Evolutionary conservation across 1,139 yeast genomes (phyloP), one percentile per base, ranked within the genome.

Genomic region (Saccharomyces hybrid): DNA sequence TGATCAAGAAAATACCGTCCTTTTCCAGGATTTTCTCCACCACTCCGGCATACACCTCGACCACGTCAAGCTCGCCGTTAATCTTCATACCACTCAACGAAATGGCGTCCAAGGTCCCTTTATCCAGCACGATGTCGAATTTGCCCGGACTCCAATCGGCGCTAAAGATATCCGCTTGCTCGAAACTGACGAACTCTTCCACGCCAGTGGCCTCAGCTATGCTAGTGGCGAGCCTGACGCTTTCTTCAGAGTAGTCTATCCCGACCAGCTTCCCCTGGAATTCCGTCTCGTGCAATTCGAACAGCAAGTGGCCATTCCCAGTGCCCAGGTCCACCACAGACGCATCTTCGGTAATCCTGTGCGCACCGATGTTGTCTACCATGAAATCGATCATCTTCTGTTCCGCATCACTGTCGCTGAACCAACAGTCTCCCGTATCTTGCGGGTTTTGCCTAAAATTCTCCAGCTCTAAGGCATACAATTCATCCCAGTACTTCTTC

Each of bases 361-460:
- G 50, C 31, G 70, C 62, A 4, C 72, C 78, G 2, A 73, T 57
- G 52, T 76, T 72, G 1, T 76, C 77, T 16, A 73, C 69, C 20
- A 89, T 67, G 64, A 84, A 91, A 53, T 82, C 81, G 25, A 87
- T 78, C 83, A 93, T 86, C 66, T 82, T 84, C 56, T 77, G 77
- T 66, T 91, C 98, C 0, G 99, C 98, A 64, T 86, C 90, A 11
- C 89, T 85, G 64, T 95, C 98, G 60, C 86, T 84, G 69, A 93
- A 93, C 99, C 99, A 95, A 68, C 91, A 81, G 70, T 93, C 99
- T 2, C 99, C 99, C 0, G 91, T 84, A 67, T 93, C 98, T 23
- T 84, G 78, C 16, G 85, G 81, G 66, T 91, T 87, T 31, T 80
- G 79, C 47, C 76, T 68, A 65, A 88, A 91, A 71, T 91, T 91